Evolutionary conservation across 1,284 basidiomycete genomes (phyloP), one percentile per base, ranked within the genome.

Genomic region (Sphagnurus paluster): DNA sequence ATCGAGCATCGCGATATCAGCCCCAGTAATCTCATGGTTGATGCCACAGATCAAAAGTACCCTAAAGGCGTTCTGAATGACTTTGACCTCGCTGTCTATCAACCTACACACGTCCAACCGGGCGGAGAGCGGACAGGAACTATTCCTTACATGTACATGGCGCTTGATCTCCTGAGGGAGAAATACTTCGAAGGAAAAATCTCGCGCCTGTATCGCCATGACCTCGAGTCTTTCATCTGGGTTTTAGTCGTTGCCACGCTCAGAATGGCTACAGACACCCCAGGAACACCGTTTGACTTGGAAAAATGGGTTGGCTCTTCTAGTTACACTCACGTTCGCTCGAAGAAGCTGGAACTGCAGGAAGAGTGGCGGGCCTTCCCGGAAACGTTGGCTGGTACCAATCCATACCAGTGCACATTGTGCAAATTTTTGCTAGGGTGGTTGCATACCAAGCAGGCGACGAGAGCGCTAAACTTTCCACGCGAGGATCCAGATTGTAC

Each of bases 91-190:
- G 56, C 61, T n/a, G 2, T 33, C 45, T 25, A 14, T 52, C 7
- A 38, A 26, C 1, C 40, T 41, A 4, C n/a, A 39, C 30, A n/a
- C 3, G 24, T 3, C 35, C 20, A 14, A 39, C 26, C 37, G 42
- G 42, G n/a, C 16, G 23, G 46, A 17, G 48, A 60, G 17, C 50
- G 53, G 8, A 64, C 57, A 0, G 65, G 66, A 5, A 64, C 60
- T 3, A 42, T 64, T 4, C 63, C 64, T 0, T 70, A 66, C 51
- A 66, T 68, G 59, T 70, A 66, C 51, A 66, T 68, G 59, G 59
- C 60, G 1, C 16, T 62, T 1, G 54, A 63, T 2, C 54, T 70
- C 2, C 56, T 69, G 14, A 41, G 29, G 5, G 14, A 40, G 2
- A 14, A 37, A 5, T 54, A 45, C 32, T 49, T 42, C 32, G 29